These are phyloP conservation scores for Fusarium zealandicum DNA, from an alignment of 2,329 filamentous ascomycete species.

Conservation along the genomic window DNA sequence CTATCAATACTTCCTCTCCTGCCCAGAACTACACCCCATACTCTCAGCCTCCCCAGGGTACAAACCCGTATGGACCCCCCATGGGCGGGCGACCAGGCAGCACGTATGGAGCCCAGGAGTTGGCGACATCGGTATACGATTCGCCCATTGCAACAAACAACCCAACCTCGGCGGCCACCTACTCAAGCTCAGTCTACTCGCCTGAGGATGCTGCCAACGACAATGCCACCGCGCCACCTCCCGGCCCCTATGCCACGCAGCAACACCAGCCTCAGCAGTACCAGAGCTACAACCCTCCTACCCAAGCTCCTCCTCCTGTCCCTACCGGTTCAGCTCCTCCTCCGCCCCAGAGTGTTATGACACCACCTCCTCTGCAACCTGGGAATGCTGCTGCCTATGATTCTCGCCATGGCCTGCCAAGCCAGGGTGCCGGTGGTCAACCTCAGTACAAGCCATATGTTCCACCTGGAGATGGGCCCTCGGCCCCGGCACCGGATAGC, in stretches of 20 bases:
- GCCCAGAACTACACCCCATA: conserved; percentile 56
- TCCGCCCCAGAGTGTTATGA: conserved; percentile 44
- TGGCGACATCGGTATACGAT: conserved; percentile 80
- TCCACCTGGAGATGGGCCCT: conserved; percentile 56
- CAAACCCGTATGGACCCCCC: conserved; percentile 53
- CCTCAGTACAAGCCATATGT: conserved; percentile 69
- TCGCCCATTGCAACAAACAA: conserved; percentile 69
- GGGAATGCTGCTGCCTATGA: conserved; percentile 56
- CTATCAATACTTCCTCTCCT: conserved; percentile 61
- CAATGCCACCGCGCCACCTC: conserved; percentile 42
- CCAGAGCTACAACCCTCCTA: conserved; percentile 51
- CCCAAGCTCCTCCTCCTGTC: conserved; percentile 52
- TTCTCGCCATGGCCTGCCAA: conserved; percentile 58
- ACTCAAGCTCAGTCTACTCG: conserved; percentile 57
- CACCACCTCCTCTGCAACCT: conserved; percentile 55
- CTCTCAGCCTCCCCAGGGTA: conserved; percentile 44
- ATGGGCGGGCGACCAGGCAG: conserved; percentile 65
- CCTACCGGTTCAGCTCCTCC: conserved; percentile 47
- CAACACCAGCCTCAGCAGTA: conserved; percentile 51
- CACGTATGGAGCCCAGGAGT: conserved; percentile 77
- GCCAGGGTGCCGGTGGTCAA: conserved; percentile 50
- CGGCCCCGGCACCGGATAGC: conserved; percentile 60
- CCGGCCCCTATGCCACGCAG: conserved; percentile 41
- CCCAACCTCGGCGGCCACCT: conserved; percentile 53
- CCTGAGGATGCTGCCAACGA: conserved; percentile 52